These are phyloP conservation scores for Saccharomycopsis vini DNA, from an alignment of 805 yeast species.

Conservation along the genomic window DNA sequence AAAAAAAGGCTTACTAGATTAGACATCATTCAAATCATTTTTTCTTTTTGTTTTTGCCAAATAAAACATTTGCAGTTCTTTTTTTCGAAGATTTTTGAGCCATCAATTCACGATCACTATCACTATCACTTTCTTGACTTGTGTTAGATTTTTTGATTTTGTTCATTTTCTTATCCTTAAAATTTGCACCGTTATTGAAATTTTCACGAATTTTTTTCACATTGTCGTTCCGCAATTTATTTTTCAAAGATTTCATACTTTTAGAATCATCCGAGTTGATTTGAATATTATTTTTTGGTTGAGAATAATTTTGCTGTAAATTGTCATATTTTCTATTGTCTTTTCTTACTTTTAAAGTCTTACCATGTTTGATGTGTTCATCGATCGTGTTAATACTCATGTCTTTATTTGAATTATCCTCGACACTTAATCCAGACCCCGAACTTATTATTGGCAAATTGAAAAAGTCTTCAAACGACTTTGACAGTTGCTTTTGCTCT, in stretches of 20 bases:
- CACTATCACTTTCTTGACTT: constrained; percentile 1
- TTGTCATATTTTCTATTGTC: background rate
- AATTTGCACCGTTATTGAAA: background rate
- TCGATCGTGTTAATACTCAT: constrained; percentile 9
- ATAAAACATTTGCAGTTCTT: constrained; percentile 3
- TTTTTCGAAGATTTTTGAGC: constrained; percentile 8
- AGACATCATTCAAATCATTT: no score
- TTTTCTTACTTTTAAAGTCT: constrained; percentile 3
- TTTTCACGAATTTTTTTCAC: constrained; percentile 5
- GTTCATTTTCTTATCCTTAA: background rate
- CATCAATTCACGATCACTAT: constrained; percentile 4
- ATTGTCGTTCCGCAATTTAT: constrained; percentile 13
- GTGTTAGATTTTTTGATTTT: background rate
- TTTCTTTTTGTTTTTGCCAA: constrained; percentile 6
- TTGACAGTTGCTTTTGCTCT: background rate
- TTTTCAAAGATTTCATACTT: constrained; percentile 17
- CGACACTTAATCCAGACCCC: constrained; percentile 10
- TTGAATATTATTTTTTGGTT: background rate
- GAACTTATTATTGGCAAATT: constrained; percentile 11
- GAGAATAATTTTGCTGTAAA: background rate
- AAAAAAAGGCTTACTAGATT: no score
- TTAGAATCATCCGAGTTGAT: constrained; percentile 8
- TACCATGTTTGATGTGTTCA: constrained; percentile 12
- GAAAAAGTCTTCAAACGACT: constrained; percentile 10
- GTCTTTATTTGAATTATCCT: background rate